Base-by-base conservation (phyloP, 257 asterid species). In the Mitragyna speciosa region DNA sequence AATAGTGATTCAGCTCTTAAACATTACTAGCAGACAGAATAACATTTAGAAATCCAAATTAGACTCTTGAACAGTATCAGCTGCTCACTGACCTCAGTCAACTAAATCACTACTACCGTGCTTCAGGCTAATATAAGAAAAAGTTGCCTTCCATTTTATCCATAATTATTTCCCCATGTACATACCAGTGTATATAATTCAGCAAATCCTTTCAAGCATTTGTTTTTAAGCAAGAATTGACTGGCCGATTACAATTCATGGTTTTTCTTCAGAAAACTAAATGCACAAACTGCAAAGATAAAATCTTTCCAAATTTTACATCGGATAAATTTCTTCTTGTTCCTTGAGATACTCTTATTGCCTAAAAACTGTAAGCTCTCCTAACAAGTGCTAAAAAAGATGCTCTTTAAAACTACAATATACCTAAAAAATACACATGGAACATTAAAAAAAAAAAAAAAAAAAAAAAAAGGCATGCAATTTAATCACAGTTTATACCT, bases 401-500 rank as follows among this genome's bases (percentile, higher is more conserved):
- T 36, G 5, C 9, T 12, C 11, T 31, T 52, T 49, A 12, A 51
- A 12, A 49, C 10, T 26, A 20, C 49, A 3, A 28, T 0, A 7
- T 59, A 33, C 30, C 28, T 24, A 17, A 72, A 28, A 58, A 10
- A 43, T 15, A 24, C 20, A 5, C 28, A 49, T 9, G 31, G 22
- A 76, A 36, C n/a, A n/a, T n/a, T n/a, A 39, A 28, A 41, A 19
- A 45, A 15, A 22, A 36, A 67, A 61, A 17, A 59, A 36, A 39
- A 28, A 41, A 19, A 45, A 15, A 22, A 36, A 67, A 61, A 17
- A 59, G 24, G 2, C 5, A 51, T 19, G 26, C 39, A 7, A 15
- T 7, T 24, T 12, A 51, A 26, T 26, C n/a, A 9, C 8, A 76
- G 56, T 1, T 58, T 56, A 79, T 90, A 94, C 98, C 97, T 92